Conservation (phyloP, 176 grass and related monocot genomes). For the Triticum turgidum region DNA sequence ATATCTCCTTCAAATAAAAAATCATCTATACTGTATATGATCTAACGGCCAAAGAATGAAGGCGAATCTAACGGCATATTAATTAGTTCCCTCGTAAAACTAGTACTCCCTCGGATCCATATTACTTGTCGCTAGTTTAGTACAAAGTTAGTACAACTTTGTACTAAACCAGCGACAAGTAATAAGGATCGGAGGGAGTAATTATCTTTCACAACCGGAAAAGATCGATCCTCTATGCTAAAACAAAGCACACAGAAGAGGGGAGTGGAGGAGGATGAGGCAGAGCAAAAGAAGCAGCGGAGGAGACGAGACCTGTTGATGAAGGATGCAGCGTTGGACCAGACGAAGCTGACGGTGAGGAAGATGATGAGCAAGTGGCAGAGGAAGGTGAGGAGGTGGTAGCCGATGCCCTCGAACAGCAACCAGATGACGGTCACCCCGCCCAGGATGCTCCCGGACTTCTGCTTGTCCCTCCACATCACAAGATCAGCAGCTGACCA, state of each 20-base stretch:
- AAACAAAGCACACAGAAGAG: background rate
- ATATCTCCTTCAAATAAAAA: background rate
- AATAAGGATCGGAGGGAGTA: too few relatives aligned
- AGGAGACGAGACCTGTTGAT: slow-evolving; percentile 51
- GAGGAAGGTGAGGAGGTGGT: slow-evolving; percentile 83
- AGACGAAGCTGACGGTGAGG: slow-evolving; percentile 64
- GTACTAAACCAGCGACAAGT: too few relatives aligned
- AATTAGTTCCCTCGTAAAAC: background rate
- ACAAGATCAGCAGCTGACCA: slow-evolving; percentile 82
- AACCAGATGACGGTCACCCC: slow-evolving; percentile 81
- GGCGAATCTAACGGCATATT: background rate
- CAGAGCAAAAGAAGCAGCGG: background rate
- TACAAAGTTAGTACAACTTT: too few relatives aligned
- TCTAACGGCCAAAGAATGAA: background rate
- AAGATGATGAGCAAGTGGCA: slow-evolving; percentile 68
- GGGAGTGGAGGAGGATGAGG: background rate
- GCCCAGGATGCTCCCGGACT: slow-evolving; percentile 68
- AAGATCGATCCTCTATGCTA: too few relatives aligned
- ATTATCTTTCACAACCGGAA: too few relatives aligned
- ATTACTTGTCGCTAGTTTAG: too few relatives aligned
- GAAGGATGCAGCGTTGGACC: slow-evolving; percentile 67
- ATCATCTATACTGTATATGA: background rate
- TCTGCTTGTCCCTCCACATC: slow-evolving; percentile 82
- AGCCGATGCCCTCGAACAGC: slow-evolving; percentile 86
- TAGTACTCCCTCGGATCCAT: too few relatives aligned